Evolutionary conservation across 345 rosid species (phyloP).

Genomic region (Adansonia digitata): DNA sequence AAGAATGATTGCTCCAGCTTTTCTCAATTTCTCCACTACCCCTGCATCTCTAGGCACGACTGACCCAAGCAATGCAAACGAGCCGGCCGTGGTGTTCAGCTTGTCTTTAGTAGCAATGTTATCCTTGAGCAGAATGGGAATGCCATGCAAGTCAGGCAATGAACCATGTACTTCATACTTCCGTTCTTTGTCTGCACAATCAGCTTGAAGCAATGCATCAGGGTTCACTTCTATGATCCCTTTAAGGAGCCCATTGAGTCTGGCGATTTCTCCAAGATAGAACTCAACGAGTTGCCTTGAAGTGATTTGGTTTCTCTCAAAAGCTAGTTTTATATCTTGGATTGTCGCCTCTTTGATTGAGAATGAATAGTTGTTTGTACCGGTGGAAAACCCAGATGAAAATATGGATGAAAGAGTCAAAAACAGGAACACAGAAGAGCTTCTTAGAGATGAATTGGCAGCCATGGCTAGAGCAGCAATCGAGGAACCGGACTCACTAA

Average conservation of each 20-base stretch:
- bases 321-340: constrained; percentile 37
- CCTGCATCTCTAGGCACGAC: constrained; percentile 58
- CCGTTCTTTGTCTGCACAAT: constrained; percentile 53
- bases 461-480: constrained; percentile 16
- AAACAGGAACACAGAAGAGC: not conserved
- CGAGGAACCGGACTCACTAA: not conserved
- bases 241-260: constrained; percentile 42
- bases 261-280: constrained; percentile 38
- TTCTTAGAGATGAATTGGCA: not conserved
- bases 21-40: constrained; percentile 50
- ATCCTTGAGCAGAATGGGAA: constrained; percentile 68
- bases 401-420: not conserved
- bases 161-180: constrained; percentile 17
- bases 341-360: constrained; percentile 45
- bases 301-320: constrained; percentile 42
- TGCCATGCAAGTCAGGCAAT: constrained; percentile 43
- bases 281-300: constrained; percentile 56
- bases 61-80: constrained; percentile 56
- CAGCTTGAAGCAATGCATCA: constrained; percentile 50
- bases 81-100: constrained; percentile 75
- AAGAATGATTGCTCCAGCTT: constrained; percentile 58
- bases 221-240: constrained; percentile 74
- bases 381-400: not conserved
- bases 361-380: constrained; percentile 3
- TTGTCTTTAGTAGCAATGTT: constrained; percentile 55